phyloP scores from a whole-genome alignment of 805 yeast genomes.

The Candida ipomoeae region DNA sequence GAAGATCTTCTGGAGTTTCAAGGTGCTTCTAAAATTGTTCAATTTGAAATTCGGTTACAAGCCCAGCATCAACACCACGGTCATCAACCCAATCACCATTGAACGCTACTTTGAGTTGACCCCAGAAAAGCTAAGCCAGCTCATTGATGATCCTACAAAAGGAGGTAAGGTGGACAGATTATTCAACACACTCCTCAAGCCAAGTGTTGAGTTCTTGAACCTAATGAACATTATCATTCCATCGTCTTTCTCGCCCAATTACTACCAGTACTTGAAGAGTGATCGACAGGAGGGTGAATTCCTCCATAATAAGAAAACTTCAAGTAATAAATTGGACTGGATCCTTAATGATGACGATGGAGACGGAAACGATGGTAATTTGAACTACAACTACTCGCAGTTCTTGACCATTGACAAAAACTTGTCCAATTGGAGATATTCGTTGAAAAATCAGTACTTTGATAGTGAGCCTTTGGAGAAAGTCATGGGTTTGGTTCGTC shows the following conservation, averaged over 20 bases:
- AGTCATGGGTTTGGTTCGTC: constrained; percentile 29
- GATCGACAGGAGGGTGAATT: constrained; percentile 16
- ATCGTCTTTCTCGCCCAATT: constrained; percentile 43
- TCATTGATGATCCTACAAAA: constrained; percentile 21
- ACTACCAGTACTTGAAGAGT: constrained; percentile 37
- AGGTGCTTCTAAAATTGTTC: constrained; percentile 39
- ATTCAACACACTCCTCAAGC: constrained; percentile 34
- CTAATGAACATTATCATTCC: constrained; percentile 43
- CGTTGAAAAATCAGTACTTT: constrained; percentile 28
- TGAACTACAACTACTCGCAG: constrained; percentile 42
- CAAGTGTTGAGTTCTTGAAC: constrained; percentile 42
- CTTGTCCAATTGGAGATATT: constrained; percentile 37
- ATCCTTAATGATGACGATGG: constrained; percentile 45
- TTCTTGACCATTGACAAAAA: constrained; percentile 41
- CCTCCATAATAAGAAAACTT: constrained; percentile 8
- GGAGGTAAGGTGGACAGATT: constrained; percentile 24
- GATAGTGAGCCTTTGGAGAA: constrained; percentile 24
- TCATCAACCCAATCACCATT: constrained; percentile 44
- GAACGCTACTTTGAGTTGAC: constrained; percentile 42
- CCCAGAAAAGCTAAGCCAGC: constrained; percentile 37
- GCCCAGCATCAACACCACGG: constrained; percentile 44
- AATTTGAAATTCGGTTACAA: constrained; percentile 43
- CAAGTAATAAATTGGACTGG: constrained; percentile 34
- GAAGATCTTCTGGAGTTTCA: constrained; percentile 45
- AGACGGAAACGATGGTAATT: constrained; percentile 45